Evolutionary conservation across 108 stramenopile species (phyloP), one percentile per base, ranked within the genome.

Genomic region (Cyclotella atomus): DNA sequence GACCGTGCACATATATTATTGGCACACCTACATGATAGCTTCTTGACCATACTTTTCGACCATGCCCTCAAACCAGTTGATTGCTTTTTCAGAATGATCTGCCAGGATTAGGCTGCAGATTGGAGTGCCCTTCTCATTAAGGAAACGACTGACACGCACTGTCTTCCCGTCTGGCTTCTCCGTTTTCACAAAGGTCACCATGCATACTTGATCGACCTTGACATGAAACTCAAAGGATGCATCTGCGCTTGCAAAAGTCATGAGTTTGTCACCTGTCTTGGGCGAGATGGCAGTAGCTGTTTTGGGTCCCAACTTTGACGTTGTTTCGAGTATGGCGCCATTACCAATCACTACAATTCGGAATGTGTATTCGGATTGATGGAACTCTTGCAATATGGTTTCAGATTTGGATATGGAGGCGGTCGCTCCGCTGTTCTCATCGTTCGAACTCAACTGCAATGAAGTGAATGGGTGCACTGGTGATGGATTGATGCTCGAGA

Each of bases 301-400:
- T 28, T 64, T 81, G 0, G 90, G 85, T 59, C 89, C 90, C 2
- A 94, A 62, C 20, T 36, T 38, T 17, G 83, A 72, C n/a, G 89
- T 91, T 6, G 90, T 85, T 87, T 94, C 93, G 53, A 91, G 73
- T 57, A 94, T 94, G 36, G 93, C 89, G 44, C 90, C 93, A 75
- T 90, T 90, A 10, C 90, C 93, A 44, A 94, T 79, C 21, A 94
- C 93, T 15, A 94, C 84, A 57, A 90, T 88, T 14, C 92, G 87
- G 66, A 94, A 94, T 9, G 63, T 52, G 17, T 80, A 77, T 12
- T 79, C 59, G 12, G 88, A 89, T 63, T 65, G 28, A 63, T 86
- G 87, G n/a, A 94, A 50, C 14, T 87, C 78, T 20, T 71, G 27
- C 68, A 83, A 50, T 44, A 79, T 72, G 21, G 15, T 29, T 30